A percentile compares a stretch with the other conserved stretches of the same genome.
Evolutionary conservation across 2,329 filamentous ascomycete genomes (phyloP).

Genomic region (Cytospora mali): DNA sequence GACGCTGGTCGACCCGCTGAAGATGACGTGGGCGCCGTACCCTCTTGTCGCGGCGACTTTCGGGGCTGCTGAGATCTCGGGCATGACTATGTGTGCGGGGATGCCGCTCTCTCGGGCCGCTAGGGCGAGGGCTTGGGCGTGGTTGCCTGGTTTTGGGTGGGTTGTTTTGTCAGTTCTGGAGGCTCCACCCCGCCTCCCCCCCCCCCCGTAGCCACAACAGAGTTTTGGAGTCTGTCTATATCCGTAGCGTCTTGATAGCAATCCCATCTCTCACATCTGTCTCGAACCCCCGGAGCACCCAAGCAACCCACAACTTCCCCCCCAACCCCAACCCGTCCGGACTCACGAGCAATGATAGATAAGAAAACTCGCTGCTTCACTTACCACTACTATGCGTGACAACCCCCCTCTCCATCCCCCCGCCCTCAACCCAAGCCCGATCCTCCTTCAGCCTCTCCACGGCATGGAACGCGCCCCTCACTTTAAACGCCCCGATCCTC

Average conservation of each 20-base stretch:
- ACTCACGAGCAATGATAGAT: neutral
- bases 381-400: slow-evolving; percentile 88
- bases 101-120: slow-evolving; percentile 75
- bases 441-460: slow-evolving; percentile 68
- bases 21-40: slow-evolving; percentile 77
- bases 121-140: slow-evolving; percentile 88
- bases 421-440: slow-evolving; percentile 61
- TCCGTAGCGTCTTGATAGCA: too few species aligned
- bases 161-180: slow-evolving; percentile 25
- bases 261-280: too few species aligned
- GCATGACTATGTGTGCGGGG: slow-evolving; percentile 90
- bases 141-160: slow-evolving; percentile 67
- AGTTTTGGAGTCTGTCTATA: too few species aligned
- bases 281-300: too few species aligned
- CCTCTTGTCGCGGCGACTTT: slow-evolving; percentile 64
- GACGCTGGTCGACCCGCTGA: slow-evolving; percentile 76
- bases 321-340: neutral
- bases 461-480: slow-evolving; percentile 86
- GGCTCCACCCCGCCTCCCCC: too few species aligned
- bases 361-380: slow-evolving; percentile 27
- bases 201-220: too few species aligned
- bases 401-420: slow-evolving; percentile 68
- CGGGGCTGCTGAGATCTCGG: slow-evolving; percentile 76
- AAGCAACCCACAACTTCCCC: slow-evolving; percentile 4
- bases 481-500: slow-evolving; percentile 90